Evolutionary conservation across 306 rosid species (phyloP), one percentile per base, ranked within the genome.

Genomic region (Lotus japonicus): DNA sequence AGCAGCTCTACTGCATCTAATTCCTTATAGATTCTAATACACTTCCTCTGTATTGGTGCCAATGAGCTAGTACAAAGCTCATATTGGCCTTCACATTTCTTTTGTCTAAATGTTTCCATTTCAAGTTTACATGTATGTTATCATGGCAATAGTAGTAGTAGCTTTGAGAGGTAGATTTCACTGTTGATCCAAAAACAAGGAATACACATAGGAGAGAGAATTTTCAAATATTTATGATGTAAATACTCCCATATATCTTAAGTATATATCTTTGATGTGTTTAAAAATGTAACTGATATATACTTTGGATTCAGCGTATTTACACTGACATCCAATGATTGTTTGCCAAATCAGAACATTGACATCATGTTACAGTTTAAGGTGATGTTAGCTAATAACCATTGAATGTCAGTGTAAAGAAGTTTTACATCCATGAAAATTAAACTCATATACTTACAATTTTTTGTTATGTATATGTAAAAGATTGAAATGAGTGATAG

Each of bases 1-100:
- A 83, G 92, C 81, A 71, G 82, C 83, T 84, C 95, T 67, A 31
- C 77, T 53, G 21, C 74, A 53, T 68, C 89, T 61, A 80, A 52
- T 64, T 78, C 92, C 70, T 84, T 75, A 64, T 84, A 85, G 83
- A 6, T 53, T 73, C 81, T 73, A 77, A 65, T 33, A 48, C 9
- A n/a, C 66, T 70, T 70, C 51, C 61, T 49, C 19, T 62, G 49
- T 53, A 21, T 44, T 49, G 45, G 78, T 65, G 65, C 44, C 43
- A 65, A 13, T 77, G 52, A 57, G 58, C 73, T 57, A 49, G 61
- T 70, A 18, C 35, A 62, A 9, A 69, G 60, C 38, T 70, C 54
- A 42, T 61, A 18, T 64, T 46, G 44, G 26, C 58, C 7, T 61
- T 61, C 67, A 36, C 36, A 35, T 67, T 7, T 60, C 44, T 66